phyloP scores from a whole-genome alignment of 164 flowering plant species.

The Tinospora cordifolia region DNA sequence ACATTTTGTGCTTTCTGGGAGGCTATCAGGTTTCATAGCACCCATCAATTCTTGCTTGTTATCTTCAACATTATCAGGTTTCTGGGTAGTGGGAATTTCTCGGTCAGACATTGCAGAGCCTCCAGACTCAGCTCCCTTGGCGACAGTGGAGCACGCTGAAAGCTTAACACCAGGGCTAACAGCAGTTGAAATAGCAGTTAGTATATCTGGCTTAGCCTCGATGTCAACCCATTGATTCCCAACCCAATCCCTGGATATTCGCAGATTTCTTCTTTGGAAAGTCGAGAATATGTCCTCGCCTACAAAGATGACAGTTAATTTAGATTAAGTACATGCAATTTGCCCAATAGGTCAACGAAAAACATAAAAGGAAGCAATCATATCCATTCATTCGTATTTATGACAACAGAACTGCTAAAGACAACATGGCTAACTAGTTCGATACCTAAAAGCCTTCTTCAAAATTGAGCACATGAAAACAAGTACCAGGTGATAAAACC shows the following conservation, averaged over 20 bases:
- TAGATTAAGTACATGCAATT: background rate
- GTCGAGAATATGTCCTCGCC: slow-evolving; percentile 61
- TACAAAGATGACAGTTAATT: slow-evolving; percentile 17
- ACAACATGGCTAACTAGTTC: background rate
- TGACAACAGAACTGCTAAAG: no score
- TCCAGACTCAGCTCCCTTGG: slow-evolving; percentile 34
- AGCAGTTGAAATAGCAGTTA: slow-evolving; percentile 32
- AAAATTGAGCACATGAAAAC: no score
- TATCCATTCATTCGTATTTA: no score
- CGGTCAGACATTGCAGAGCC: slow-evolving; percentile 20
- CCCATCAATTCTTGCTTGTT: slow-evolving; percentile 20
- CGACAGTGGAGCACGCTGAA: slow-evolving; percentile 26
- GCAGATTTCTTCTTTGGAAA: slow-evolving; percentile 39
- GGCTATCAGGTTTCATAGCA: slow-evolving; percentile 8
- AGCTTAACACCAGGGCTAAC: slow-evolving; percentile 35
- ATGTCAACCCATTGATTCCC: slow-evolving; percentile 60
- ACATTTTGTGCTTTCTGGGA: slow-evolving; percentile 15
- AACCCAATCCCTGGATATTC: slow-evolving; percentile 78
- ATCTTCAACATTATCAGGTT: slow-evolving; percentile 28
- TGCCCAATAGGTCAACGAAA: background rate
- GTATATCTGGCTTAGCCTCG: slow-evolving; percentile 50
- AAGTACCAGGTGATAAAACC: background rate
- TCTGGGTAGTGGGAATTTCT: slow-evolving; percentile 20
- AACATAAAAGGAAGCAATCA: no score
- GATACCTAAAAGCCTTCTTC: background rate